Base-by-base conservation (phyloP, 768 basidiomycete genomes). In the Austroboletus eburneus region DNA sequence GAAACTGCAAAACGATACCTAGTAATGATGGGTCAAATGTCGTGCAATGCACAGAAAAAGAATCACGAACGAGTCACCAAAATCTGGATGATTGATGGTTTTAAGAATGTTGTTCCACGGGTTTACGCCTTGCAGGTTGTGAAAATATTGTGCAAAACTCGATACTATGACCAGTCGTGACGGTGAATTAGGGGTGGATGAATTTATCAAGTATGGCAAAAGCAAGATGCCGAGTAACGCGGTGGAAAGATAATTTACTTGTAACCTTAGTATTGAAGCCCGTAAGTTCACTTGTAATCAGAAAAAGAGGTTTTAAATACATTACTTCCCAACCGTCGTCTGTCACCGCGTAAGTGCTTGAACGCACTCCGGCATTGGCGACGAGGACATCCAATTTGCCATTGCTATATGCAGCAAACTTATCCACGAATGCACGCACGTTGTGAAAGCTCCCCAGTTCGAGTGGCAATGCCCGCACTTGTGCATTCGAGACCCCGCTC, bases 321-420 rank as follows among this genome's bases (percentile, higher is more conserved):
- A 56, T 61, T 17, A 55, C 22, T 51, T 79, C 76, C 73, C 72
- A 77, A 3, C 72, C 75, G 51, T 79, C 77, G 1, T 29, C 14
- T 1, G 72, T 72, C 20, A 51, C 42, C 6, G 47, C 24, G 29
- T 68, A 68, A 1, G 5, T 9, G 0, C 10, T n/a, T 1, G 47
- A 50, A 17, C 56, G 33, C 12, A 12, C 5, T 12, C 58, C 64
- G 13, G 69, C 70, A 41, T 65, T 68, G 24, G 58, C 62, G 21
- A 71, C 52, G 13, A 72, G 44, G 9, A 60, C 56, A 14, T 67
- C 58, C 18, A 68, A 40, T 9, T 57, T 45, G n/a, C 48, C 41
- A n/a, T 41, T 9, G 8, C 46, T 52, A 24, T 69, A 65, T 16
- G 25, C 40, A 22, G 68, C 62, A 23, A 62, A 48, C 24, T 50